phyloP scores from a whole-genome alignment of 805 yeast species.

The Yamadazyma scolyti region DNA sequence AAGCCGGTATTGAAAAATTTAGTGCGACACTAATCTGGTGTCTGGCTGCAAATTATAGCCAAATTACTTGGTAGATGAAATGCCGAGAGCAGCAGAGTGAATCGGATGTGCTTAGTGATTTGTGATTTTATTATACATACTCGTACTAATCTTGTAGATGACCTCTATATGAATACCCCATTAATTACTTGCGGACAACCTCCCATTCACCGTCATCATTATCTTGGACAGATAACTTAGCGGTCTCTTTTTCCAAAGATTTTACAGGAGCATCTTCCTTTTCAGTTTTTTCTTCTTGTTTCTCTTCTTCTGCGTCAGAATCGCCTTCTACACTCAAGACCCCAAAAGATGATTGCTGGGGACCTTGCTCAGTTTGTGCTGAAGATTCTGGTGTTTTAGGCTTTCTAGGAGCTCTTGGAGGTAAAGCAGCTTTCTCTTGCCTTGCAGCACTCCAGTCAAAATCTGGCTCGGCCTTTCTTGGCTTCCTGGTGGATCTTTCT shows the following conservation, averaged over 20 bases:
- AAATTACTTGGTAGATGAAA: too few relatives aligned
- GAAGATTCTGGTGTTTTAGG: slow-evolving; percentile 11
- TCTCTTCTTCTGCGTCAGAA: slow-evolving; percentile 23
- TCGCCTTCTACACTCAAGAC: slow-evolving; percentile 33
- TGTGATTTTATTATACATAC: too few relatives aligned
- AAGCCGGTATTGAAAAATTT: too few relatives aligned
- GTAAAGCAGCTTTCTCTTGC: slow-evolving; percentile 27
- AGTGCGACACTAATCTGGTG: too few relatives aligned
- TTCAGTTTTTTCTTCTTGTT: slow-evolving; percentile 8
- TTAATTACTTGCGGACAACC: slow-evolving; percentile 23
- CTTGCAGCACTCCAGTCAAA: slow-evolving; percentile 41
- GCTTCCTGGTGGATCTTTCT: slow-evolving; percentile 18
- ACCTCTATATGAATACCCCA: too few relatives aligned
- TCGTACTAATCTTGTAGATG: too few relatives aligned
- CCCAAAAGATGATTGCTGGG: slow-evolving; percentile 31
- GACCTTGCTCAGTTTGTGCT: slow-evolving; percentile 22
- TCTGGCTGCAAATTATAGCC: too few relatives aligned
- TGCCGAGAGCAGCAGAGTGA: too few relatives aligned
- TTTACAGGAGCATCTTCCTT: slow-evolving; percentile 9
- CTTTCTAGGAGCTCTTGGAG: slow-evolving; percentile 16
- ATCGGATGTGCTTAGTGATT: too few relatives aligned
- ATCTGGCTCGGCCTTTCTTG: slow-evolving; percentile 35
- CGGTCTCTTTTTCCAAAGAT: slow-evolving; percentile 22
- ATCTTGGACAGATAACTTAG: slow-evolving; percentile 20
- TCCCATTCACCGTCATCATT: slow-evolving; percentile 29